Evolutionary conservation across 1,284 basidiomycete species (phyloP).

Genomic region (Irpex sp.): DNA sequence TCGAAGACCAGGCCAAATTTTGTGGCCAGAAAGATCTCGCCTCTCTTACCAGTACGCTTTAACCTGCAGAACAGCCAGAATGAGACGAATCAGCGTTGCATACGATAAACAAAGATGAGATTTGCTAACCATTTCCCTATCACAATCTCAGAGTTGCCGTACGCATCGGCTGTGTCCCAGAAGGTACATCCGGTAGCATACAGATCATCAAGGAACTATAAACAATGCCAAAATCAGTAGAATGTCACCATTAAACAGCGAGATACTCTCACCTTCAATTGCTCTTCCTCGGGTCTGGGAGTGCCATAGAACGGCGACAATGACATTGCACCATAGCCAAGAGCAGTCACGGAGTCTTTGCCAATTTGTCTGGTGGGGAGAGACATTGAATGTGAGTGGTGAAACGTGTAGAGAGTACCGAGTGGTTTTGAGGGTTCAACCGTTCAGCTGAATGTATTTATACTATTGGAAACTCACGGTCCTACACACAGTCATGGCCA

Average conservation of each 20-base stretch:
- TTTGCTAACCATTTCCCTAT: slow-evolving; percentile 23
- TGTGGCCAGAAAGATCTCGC: slow-evolving; percentile 45
- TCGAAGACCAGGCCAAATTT: slow-evolving; percentile 33
- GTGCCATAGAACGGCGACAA: slow-evolving; percentile 20
- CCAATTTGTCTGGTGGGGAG: slow-evolving; percentile 23
- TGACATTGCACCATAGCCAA: slow-evolving; percentile 27
- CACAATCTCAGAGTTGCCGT: slow-evolving; percentile 23
- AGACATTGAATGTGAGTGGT: not conserved
- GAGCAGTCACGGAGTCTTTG: slow-evolving; percentile 18
- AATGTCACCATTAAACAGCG: not conserved
- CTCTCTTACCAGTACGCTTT: slow-evolving; percentile 34
- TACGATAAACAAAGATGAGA: not conserved
- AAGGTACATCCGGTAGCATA: slow-evolving; percentile 21
- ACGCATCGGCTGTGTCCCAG: slow-evolving; percentile 31
- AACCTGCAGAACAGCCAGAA: slow-evolving; percentile 26
- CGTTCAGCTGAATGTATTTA: not conserved
- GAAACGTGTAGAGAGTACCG: too few species aligned
- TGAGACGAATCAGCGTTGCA: slow-evolving; percentile 8
- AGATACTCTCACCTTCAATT: slow-evolving; percentile 19
- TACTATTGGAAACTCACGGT: not conserved
- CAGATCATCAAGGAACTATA: slow-evolving; percentile 21
- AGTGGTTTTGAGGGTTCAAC: too few species aligned
- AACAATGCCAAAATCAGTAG: not conserved
- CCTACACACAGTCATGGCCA: not conserved
- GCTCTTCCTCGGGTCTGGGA: slow-evolving; percentile 21